Evolutionary conservation across 805 yeast species (phyloP).

Genomic region (Metschnikowia similis): DNA sequence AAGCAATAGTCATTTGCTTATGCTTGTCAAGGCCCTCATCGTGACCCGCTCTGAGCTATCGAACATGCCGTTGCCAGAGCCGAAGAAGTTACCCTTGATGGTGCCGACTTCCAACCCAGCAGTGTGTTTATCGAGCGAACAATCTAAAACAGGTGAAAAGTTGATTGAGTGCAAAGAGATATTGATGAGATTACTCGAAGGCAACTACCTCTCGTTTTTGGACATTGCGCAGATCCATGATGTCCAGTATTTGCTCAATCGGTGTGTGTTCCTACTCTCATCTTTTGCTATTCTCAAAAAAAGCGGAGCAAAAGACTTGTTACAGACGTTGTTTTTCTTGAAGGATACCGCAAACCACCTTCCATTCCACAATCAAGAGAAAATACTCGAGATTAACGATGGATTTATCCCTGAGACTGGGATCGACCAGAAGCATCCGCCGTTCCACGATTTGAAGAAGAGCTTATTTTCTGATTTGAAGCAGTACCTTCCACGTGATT

Average conservation of each 20-base stretch:
- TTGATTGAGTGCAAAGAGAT: slow-evolving; percentile 10
- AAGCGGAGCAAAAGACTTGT: slow-evolving; percentile 5
- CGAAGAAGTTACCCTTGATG: background rate
- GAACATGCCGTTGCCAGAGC: background rate
- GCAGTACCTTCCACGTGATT: slow-evolving; percentile 36
- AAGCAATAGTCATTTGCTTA: background rate
- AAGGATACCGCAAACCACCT: slow-evolving; percentile 8
- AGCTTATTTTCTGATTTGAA: slow-evolving; percentile 11
- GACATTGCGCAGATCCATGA: slow-evolving; percentile 8
- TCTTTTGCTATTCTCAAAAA: slow-evolving; percentile 1
- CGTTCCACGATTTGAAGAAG: slow-evolving; percentile 10
- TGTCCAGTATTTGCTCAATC: slow-evolving; percentile 6
- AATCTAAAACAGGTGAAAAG: background rate
- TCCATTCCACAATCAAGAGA: slow-evolving; percentile 9
- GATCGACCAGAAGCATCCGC: slow-evolving; percentile 4
- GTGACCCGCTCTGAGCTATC: slow-evolving; percentile 6
- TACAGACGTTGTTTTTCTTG: slow-evolving; percentile 19
- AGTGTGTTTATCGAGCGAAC: background rate
- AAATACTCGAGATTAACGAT: background rate
- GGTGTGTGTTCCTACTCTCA: slow-evolving; percentile 9
- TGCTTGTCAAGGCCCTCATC: slow-evolving; percentile 6
- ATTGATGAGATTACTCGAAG: slow-evolving; percentile 3
- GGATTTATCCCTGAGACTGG: slow-evolving; percentile 12
- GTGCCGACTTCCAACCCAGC: background rate
- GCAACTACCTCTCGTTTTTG: slow-evolving; percentile 3